Evolutionary conservation across 495 filamentous ascomycete genomes (phyloP).

Genomic region (Pyrenopolyporus hunteri): DNA sequence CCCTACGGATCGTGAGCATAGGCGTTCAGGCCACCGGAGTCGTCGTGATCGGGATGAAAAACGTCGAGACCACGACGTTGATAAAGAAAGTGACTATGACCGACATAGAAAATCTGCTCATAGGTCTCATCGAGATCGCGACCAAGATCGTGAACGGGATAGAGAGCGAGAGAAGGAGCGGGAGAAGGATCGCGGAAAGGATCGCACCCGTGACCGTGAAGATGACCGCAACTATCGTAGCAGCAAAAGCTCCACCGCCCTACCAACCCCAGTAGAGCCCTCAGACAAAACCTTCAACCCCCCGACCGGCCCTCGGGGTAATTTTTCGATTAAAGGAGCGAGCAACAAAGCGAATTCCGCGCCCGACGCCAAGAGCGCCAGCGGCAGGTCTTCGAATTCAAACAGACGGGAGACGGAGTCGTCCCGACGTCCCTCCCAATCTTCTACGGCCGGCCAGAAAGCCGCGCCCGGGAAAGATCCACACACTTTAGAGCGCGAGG

Average conservation of each 20-base stretch:
- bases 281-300: slow-evolving; percentile 46
- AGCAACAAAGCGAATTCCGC: slow-evolving; percentile 37
- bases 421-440: slow-evolving; percentile 47
- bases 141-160: slow-evolving; percentile 54
- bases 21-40: slow-evolving; percentile 58
- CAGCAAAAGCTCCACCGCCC: slow-evolving; percentile 54
- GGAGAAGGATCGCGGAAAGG: slow-evolving; percentile 52
- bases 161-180: slow-evolving; percentile 56
- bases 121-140: slow-evolving; percentile 54
- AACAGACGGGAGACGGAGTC: slow-evolving; percentile 38
- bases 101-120: slow-evolving; percentile 48
- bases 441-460: slow-evolving; percentile 49
- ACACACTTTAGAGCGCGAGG: slow-evolving; percentile 77
- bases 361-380: slow-evolving; percentile 48
- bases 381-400: slow-evolving; percentile 34
- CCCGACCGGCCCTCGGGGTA: slow-evolving; percentile 48
- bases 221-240: slow-evolving; percentile 55
- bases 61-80: slow-evolving; percentile 53
- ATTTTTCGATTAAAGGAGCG: slow-evolving; percentile 48
- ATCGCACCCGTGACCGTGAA: slow-evolving; percentile 51
- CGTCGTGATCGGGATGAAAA: slow-evolving; percentile 55
- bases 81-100: slow-evolving; percentile 46
- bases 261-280: slow-evolving; percentile 52
- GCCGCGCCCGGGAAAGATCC: slow-evolving; percentile 57
- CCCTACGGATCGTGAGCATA: slow-evolving; percentile 53